phyloP scores from a whole-genome alignment of 495 filamentous ascomycete species.

The Aspergillus taichungensis region DNA sequence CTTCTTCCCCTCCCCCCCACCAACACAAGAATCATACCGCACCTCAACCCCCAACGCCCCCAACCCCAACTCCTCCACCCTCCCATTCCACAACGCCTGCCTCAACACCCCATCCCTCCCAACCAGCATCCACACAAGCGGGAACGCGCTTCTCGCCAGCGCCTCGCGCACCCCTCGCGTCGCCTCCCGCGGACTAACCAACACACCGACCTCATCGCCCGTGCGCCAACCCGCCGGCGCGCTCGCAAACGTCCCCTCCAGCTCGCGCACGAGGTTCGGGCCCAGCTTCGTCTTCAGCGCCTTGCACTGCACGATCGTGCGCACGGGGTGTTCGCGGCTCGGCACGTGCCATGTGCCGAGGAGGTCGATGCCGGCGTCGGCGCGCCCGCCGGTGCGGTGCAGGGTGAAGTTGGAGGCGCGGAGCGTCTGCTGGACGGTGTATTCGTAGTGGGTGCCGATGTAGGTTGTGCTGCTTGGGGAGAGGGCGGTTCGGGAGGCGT shows the following conservation, averaged over 20 bases:
- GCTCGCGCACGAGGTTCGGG: constrained; percentile 67
- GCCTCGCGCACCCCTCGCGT: constrained; percentile 57
- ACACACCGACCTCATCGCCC: constrained; percentile 49
- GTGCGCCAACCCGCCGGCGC: constrained; percentile 62
- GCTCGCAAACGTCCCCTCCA: constrained; percentile 70
- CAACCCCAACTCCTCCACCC: constrained; percentile 54
- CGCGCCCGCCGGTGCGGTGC: constrained; percentile 60
- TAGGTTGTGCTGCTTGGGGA: constrained; percentile 31
- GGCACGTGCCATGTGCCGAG: constrained; percentile 70
- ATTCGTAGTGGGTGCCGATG: constrained; percentile 55
- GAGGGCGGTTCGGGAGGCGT: constrained; percentile 47
- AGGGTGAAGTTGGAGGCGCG: constrained; percentile 55
- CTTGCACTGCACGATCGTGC: constrained; percentile 79
- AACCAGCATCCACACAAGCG: constrained; percentile 52
- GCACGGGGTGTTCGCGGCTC: constrained; percentile 35
- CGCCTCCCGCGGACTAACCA: constrained; percentile 48
- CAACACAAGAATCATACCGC: constrained; percentile 29
- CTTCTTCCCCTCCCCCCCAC: constrained; percentile 4
- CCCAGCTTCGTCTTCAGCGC: constrained; percentile 43
- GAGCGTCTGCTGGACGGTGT: constrained; percentile 60
- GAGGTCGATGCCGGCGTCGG: constrained; percentile 78
- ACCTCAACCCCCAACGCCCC: constrained; percentile 53
- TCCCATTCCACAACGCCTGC: constrained; percentile 38
- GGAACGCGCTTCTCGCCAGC: constrained; percentile 54
- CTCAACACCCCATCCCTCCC: constrained; percentile 28